Conservation (phyloP, 1,284 basidiomycete species). For the Thelephora terrestris region DNA sequence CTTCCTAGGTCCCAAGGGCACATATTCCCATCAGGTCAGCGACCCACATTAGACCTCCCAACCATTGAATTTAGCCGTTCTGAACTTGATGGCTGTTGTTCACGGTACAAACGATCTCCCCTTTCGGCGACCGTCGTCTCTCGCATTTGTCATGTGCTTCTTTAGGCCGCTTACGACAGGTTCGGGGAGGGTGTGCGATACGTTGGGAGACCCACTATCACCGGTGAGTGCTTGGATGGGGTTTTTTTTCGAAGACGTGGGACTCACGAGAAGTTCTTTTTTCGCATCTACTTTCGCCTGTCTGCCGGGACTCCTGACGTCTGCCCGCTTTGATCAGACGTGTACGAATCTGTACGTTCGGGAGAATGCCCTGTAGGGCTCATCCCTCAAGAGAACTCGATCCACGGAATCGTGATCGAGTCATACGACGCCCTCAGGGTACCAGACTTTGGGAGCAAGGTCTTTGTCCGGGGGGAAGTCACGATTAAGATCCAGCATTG, state of each 20-base stretch:
- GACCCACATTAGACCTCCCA: slow-evolving; percentile 11
- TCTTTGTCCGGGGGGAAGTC: slow-evolving; percentile 48
- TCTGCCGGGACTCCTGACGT: neutral
- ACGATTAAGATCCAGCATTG: slow-evolving; percentile 57
- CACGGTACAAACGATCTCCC: neutral
- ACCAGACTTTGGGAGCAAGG: slow-evolving; percentile 27
- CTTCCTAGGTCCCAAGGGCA: slow-evolving; percentile 63
- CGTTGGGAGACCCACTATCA: slow-evolving; percentile 41
- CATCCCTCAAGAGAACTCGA: slow-evolving; percentile 69
- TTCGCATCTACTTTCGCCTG: neutral
- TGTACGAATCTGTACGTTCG: slow-evolving; percentile 39
- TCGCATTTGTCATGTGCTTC: neutral
- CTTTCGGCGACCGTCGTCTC: neutral
- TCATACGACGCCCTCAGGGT: slow-evolving; percentile 55
- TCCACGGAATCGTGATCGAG: slow-evolving; percentile 63
- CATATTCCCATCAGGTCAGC: slow-evolving; percentile 65
- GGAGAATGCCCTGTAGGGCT: slow-evolving; percentile 36
- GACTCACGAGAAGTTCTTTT: neutral
- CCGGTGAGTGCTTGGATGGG: slow-evolving; percentile 26
- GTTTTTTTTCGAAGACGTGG: neutral
- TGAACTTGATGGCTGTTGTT: neutral
- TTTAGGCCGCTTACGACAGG: slow-evolving; percentile 47
- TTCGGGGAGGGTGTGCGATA: slow-evolving; percentile 48
- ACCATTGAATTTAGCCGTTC: neutral
- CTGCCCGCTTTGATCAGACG: slow-evolving; percentile 30